A percentile compares a stretch with the other conserved stretches of the same genome.
These are phyloP conservation scores for Eucalyptus cloeziana DNA, from an alignment of 345 rosid species.

Conservation along the genomic window DNA sequence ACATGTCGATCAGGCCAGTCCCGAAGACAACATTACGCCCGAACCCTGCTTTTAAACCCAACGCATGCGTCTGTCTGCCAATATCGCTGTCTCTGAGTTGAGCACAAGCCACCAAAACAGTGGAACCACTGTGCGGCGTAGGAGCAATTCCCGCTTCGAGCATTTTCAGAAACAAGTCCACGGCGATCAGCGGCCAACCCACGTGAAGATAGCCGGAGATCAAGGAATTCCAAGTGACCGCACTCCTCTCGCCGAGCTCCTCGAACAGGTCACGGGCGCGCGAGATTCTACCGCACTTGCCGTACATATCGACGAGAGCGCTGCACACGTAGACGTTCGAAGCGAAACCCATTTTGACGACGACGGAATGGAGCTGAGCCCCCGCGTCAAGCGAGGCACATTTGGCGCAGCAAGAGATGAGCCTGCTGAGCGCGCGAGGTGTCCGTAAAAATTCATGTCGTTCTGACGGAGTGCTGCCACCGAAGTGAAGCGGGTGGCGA, in stretches of 20 bases:
- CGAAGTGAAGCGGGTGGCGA: neutral
- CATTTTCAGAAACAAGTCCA: slow-evolving; percentile 5
- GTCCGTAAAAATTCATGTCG: neutral
- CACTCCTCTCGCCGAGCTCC: slow-evolving; percentile 9
- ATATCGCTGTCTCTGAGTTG: slow-evolving; percentile 7
- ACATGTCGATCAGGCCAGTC: slow-evolving; percentile 18
- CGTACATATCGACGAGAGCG: slow-evolving; percentile 17
- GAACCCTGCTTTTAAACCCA: slow-evolving; percentile 11
- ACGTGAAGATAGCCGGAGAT: slow-evolving; percentile 16
- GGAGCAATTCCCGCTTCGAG: neutral
- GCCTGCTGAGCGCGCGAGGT: slow-evolving; percentile 10
- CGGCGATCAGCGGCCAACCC: neutral
- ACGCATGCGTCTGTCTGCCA: slow-evolving; percentile 18
- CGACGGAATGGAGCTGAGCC: slow-evolving; percentile 9
- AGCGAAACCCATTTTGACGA: slow-evolving; percentile 10
- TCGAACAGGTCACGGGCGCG: slow-evolving; percentile 10
- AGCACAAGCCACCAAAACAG: slow-evolving; percentile 9
- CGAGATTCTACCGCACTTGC: neutral
- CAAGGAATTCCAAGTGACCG: slow-evolving; percentile 19
- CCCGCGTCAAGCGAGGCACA: slow-evolving; percentile 1
- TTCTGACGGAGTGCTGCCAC: neutral
- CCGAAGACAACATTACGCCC: slow-evolving; percentile 10
- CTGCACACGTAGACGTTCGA: slow-evolving; percentile 12
- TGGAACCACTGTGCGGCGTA: neutral
- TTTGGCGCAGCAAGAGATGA: slow-evolving; percentile 9